These are phyloP conservation scores for Plasmodium vivax DNA, from an alignment of 169 alveolate species.

Conservation along the genomic window DNA sequence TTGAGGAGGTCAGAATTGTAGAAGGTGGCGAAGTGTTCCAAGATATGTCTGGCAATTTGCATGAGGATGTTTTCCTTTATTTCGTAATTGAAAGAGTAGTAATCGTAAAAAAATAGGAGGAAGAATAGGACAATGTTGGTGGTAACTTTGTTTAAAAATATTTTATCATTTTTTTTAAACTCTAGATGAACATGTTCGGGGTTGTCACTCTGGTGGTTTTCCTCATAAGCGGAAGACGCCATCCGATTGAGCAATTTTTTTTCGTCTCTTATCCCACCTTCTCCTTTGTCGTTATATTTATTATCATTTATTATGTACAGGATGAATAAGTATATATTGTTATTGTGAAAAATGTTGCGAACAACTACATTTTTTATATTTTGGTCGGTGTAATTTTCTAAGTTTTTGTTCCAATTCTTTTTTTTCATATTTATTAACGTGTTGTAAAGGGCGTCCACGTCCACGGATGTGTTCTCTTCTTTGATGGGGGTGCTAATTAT, in stretches of 20 bases:
- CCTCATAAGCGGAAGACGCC: not conserved
- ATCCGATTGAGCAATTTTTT: not conserved
- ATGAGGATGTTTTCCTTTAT: slow-evolving; percentile 69
- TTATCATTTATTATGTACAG: slow-evolving; percentile 56
- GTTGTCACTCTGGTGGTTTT: not conserved
- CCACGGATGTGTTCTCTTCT: not conserved
- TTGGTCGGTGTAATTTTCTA: slow-evolving; percentile 48
- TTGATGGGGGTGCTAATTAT: not conserved
- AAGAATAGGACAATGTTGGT: slow-evolving; percentile 62
- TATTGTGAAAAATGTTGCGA: slow-evolving; percentile 60
- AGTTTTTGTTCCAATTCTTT: slow-evolving; percentile 25
- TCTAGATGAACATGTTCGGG: not conserved
- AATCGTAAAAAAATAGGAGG: slow-evolving; percentile 71
- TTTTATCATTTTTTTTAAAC: slow-evolving; percentile 38
- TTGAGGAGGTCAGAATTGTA: slow-evolving; percentile 20
- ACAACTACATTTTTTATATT: slow-evolving; percentile 51
- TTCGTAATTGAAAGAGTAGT: slow-evolving; percentile 59
- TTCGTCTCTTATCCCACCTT: not conserved
- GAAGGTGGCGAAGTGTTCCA: slow-evolving; percentile 59
- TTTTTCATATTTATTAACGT: slow-evolving; percentile 18
- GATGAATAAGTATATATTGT: slow-evolving; percentile 59
- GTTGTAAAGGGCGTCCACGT: not conserved
- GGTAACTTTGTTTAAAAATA: slow-evolving; percentile 61
- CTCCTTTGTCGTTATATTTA: slow-evolving; percentile 22
- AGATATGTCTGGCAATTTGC: slow-evolving; percentile 66